Evolutionary conservation across 306 rosid genomes (phyloP), one percentile per base, ranked within the genome.

Genomic region (Astragalus membranaceus): DNA sequence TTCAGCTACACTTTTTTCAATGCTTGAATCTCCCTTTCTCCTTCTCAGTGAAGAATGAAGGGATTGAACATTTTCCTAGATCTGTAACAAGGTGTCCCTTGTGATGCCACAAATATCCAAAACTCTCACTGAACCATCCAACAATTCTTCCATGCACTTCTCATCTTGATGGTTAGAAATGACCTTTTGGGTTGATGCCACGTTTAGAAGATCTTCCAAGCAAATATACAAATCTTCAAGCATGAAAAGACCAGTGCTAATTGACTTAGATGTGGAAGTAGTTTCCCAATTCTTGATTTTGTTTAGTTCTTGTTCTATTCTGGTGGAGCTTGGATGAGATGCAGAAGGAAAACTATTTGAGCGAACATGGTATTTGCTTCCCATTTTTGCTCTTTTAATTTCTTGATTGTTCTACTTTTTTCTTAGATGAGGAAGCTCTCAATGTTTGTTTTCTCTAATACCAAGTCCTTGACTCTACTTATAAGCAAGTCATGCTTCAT

Each of bases 271-370:
- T 48, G 79, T 63, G 47, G 85, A 29, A 20, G 56, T 13, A 56
- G 83, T 53, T 60, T 73, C 86, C 87, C 88, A 80, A 1, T 66
- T 54, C 75, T 66, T 80, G 77, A 85, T 62, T 50, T 83, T 86
- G 72, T 3, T 68, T 6, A 93, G 79, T 73, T 86, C 77, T 30
- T 90, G 82, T 42, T 92, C 88, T 7, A 84, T 75, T 44, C 74
- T 85, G 2, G 32, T 7, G 10, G 85, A 73, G 80, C 71, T 68
- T 2, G 98, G 94, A 80, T 85, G 98, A 57, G 96, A 85, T 58
- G 76, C 87, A 59, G 82, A 51, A 59, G 98, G 96, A 6, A 90
- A 73, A 80, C 98, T 90, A 0, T 87, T 75, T 9, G 88, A 90
- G 43, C 97, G 83, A 63, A 67, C 71, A 15, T 76, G 83, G 70